phyloP scores from a whole-genome alignment of 345 rosid species.

The Dipteronia dyeriana region DNA sequence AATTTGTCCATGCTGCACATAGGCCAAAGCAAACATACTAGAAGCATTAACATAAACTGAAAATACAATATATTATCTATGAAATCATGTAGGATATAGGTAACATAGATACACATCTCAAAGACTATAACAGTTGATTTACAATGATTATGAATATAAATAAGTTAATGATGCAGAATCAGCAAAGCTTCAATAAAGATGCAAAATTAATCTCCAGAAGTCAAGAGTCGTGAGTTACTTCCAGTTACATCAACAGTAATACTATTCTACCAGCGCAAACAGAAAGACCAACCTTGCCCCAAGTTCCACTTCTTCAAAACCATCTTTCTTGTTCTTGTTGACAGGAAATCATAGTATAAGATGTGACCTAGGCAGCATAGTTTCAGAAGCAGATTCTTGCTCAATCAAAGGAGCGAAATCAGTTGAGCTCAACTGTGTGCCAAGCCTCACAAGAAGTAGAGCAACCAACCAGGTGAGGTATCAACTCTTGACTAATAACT shows the following conservation, averaged over 20 bases:
- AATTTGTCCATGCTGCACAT: constrained; percentile 82
- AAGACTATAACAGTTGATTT: neutral
- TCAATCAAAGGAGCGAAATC: constrained; percentile 35
- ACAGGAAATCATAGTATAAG: constrained; percentile 70
- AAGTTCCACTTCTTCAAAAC: constrained; percentile 57
- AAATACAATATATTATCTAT: neutral
- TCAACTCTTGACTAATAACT: too few species aligned
- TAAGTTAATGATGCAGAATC: neutral
- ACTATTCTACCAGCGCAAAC: constrained; percentile 4
- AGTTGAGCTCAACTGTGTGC: constrained; percentile 16
- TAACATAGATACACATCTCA: neutral
- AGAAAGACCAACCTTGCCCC: constrained; percentile 73
- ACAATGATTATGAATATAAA: neutral
- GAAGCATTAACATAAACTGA: constrained; percentile 17
- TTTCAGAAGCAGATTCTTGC: constrained; percentile 46
- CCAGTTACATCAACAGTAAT: neutral
- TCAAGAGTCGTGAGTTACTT: neutral
- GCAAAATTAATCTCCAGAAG: neutral
- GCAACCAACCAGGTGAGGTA: too few species aligned
- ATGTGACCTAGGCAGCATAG: constrained; percentile 51
- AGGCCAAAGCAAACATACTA: constrained; percentile 5
- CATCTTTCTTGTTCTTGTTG: constrained; percentile 35
- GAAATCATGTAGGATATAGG: neutral
- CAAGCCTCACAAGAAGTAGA: too few species aligned
- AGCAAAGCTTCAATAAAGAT: too few species aligned